Evolutionary conservation across 768 basidiomycete genomes (phyloP).

Genomic region (Candolleomyces aberdarensis): DNA sequence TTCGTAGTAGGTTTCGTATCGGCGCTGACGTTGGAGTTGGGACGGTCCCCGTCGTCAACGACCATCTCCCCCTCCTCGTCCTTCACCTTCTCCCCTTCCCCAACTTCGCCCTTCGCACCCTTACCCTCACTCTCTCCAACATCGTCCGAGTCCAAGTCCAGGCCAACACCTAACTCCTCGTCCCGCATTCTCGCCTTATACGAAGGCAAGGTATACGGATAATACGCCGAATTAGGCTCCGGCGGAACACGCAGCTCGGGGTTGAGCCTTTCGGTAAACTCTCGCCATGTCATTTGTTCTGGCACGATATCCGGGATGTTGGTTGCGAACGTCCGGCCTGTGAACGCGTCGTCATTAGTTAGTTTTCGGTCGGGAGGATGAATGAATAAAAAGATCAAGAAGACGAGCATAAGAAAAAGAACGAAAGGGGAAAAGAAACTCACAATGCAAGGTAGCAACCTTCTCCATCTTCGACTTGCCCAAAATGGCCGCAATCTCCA

Average conservation of each 20-base stretch:
- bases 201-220: conserved; percentile 44
- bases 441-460: conserved; percentile 86
- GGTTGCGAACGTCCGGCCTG: conserved; percentile 87
- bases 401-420: not conserved
- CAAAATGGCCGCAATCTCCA: conserved; percentile 90
- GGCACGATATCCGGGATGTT: conserved; percentile 79
- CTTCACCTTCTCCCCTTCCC: not conserved
- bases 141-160: conserved; percentile 2
- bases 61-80: not conserved
- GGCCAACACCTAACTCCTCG: not conserved
- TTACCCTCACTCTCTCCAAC: not conserved
- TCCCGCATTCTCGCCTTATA: conserved; percentile 17
- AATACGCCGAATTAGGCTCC: conserved; percentile 48
- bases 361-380: not conserved
- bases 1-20: no score
- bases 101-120: not conserved
- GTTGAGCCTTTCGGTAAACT: conserved; percentile 77
- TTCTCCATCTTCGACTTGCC: conserved; percentile 82
- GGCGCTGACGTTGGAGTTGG: no score
- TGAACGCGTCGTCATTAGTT: not conserved
- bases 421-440: conserved; percentile 23
- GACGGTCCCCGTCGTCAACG: not conserved
- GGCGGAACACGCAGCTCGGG: conserved; percentile 58
- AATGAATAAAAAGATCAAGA: no score
- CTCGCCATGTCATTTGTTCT: conserved; percentile 66